phyloP scores from a whole-genome alignment of 1,284 basidiomycete species.

The Rhizoctonia solani region DNA sequence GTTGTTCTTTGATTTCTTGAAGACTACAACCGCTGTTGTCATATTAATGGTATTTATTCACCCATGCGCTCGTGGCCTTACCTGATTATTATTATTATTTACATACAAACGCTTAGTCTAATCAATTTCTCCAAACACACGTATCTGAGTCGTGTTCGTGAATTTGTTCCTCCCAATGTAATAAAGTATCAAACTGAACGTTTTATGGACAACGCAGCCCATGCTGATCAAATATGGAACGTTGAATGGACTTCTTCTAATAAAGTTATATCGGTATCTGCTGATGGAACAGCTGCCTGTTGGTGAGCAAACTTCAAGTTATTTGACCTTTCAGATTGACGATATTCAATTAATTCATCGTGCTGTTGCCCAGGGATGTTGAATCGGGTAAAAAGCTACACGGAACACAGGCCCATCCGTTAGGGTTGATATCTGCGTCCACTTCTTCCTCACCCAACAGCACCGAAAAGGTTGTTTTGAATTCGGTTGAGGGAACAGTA shows the following conservation, averaged over 20 bases:
- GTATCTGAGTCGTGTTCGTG: conserved; percentile 15
- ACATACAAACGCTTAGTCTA: conserved; percentile 1
- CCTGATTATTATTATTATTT: not conserved
- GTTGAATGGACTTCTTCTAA: conserved; percentile 73
- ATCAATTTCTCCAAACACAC: conserved; percentile 26
- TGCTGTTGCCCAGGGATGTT: conserved; percentile 49
- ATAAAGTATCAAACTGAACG: not conserved
- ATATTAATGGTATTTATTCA: not conserved
- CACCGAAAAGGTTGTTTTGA: conserved; percentile 68
- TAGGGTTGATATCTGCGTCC: conserved; percentile 74
- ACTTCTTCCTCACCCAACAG: conserved; percentile 53
- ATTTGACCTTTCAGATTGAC: not conserved
- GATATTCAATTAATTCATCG: not conserved
- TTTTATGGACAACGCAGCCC: conserved; percentile 56
- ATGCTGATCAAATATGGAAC: conserved; percentile 81
- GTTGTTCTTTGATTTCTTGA: not conserved
- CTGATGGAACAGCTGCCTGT: conserved; percentile 73
- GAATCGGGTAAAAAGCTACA: conserved; percentile 65
- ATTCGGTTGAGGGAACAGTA: conserved; percentile 80
- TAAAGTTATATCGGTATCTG: conserved; percentile 66
- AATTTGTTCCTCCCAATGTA: not conserved
- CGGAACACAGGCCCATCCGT: conserved; percentile 67
- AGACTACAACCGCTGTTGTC: not conserved
- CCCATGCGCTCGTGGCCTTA: not conserved
- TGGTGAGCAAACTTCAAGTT: no score